Percentiles rank a stretch among this genome's conserved stretches.
phyloP scores from a whole-genome alignment of 345 rosid genomes.

The Linum lewisii region DNA sequence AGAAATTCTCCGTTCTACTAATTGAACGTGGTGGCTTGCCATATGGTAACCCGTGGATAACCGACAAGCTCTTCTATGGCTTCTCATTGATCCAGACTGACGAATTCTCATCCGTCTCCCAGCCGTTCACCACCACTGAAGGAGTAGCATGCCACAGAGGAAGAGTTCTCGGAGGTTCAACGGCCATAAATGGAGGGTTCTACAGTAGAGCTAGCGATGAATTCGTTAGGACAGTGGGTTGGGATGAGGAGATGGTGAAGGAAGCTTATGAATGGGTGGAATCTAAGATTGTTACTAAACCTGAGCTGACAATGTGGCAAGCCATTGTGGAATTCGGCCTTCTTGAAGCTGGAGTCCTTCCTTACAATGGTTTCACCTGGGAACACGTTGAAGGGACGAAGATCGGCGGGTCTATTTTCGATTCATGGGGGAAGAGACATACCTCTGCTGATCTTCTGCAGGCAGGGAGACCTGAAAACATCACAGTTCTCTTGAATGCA shows the following conservation, averaged over 20 bases:
- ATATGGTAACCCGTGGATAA: slow-evolving; percentile 41
- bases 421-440: slow-evolving; percentile 45
- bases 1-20: slow-evolving; percentile 50
- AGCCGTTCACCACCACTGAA: slow-evolving; percentile 46
- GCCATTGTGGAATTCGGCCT: slow-evolving; percentile 48
- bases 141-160: slow-evolving; percentile 46
- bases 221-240: slow-evolving; percentile 41
- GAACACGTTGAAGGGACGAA: slow-evolving; percentile 72
- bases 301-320: slow-evolving; percentile 60
- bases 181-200: slow-evolving; percentile 62
- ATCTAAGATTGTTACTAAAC: slow-evolving; percentile 50
- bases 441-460: slow-evolving; percentile 65
- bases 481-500: slow-evolving; percentile 48
- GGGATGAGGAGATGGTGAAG: slow-evolving; percentile 51
- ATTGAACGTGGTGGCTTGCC: slow-evolving; percentile 64
- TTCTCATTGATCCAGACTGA: slow-evolving; percentile 45
- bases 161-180: slow-evolving; percentile 61
- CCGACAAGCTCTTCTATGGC: slow-evolving; percentile 36
- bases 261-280: slow-evolving; percentile 67
- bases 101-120: slow-evolving; percentile 49
- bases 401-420: slow-evolving; percentile 61
- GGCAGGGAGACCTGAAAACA: slow-evolving; percentile 34
- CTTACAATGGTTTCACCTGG: slow-evolving; percentile 52
- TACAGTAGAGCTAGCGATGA: slow-evolving; percentile 58
- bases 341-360: slow-evolving; percentile 64